Base-by-base conservation (phyloP, 768 basidiomycete species). In the Dacryopinax spathularia region DNA sequence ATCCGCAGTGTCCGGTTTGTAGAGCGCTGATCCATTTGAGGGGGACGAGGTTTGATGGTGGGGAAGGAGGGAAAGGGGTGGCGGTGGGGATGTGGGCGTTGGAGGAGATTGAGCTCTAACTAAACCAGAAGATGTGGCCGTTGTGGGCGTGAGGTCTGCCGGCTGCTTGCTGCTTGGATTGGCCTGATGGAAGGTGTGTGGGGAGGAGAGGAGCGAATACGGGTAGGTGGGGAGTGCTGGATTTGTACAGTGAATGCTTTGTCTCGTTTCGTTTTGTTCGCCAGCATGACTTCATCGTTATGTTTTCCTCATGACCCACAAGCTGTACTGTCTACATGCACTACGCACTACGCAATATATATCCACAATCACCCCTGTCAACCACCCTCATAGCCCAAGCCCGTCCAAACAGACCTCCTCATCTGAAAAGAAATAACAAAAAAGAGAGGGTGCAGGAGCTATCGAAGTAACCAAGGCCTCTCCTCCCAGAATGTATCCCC, bases 401-500 rank as follows among this genome's bases (percentile, higher is more conserved):
- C 3, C 7, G 3, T 5, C 12, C 18, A 7, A 29, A 27, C 48
- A 9, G 25, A 5, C 48, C 4, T 9, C 3, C 48, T 27, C 25
- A 9, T 29, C 48, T 9, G 9, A 13, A 22, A 7, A 6, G 39
- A 7, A n/a, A n/a, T n/a, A n/a, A n/a, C n/a, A n/a, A n/a, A n/a
- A n/a, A n/a, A n/a, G n/a, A n/a, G n/a, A n/a, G n/a, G n/a, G n/a
- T n/a, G n/a, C n/a, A n/a, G n/a, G n/a, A 6, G 5, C 48, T 56
- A 56, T 13, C 48, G 10, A 3, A 56, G 25, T 29, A 56, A 56
- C 48, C 48, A 56, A 3, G 48, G 48, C 29, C 48, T 56, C 31
- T 77, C 75, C 6, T 78, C 71, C 93, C 93, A 96, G 74, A 95
- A 94, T 0, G 78, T 81, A 62, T 89, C 83, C 62, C 80, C 79